These are phyloP conservation scores for Trifolium subterraneum DNA, from an alignment of 306 rosid species.

Conservation along the genomic window DNA sequence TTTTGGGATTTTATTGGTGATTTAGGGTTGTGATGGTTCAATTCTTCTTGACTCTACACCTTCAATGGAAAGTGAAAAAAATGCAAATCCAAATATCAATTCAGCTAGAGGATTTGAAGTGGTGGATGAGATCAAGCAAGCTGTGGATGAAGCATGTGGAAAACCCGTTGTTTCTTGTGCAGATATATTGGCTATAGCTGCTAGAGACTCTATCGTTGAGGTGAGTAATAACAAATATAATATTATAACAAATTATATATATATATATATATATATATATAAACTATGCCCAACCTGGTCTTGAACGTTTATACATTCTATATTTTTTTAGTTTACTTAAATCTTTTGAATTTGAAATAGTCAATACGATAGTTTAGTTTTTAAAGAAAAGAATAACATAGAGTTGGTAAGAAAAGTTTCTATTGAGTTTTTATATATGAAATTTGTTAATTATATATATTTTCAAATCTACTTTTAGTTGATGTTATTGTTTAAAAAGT, in stretches of 20 bases:
- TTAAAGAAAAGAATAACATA: neutral
- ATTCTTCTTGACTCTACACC: conserved; percentile 48
- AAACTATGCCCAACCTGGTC: too few species aligned
- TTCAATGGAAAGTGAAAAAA: conserved; percentile 52
- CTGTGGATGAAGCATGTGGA: conserved; percentile 49
- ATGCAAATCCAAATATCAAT: neutral
- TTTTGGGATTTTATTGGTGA: neutral
- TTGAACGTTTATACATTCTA: neutral
- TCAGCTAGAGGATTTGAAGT: conserved; percentile 55
- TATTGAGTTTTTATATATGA: too few species aligned
- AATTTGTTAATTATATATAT: too few species aligned
- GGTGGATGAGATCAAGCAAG: conserved; percentile 48
- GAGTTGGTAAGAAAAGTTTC: neutral
- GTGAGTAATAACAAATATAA: conserved; percentile 17
- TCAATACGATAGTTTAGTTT: neutral
- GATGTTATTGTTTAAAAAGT: too few species aligned
- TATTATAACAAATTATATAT: too few species aligned
- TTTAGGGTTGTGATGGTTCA: conserved; percentile 58
- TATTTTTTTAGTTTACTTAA: neutral
- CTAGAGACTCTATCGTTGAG: conserved; percentile 49
- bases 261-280: too few species aligned
- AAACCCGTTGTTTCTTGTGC: conserved; percentile 55
- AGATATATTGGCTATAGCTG: conserved; percentile 52
- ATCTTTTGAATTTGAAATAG: neutral
- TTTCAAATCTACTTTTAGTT: too few species aligned